These are phyloP conservation scores for Ustilago crameri DNA, from an alignment of 1,284 basidiomycete genomes.

Conservation along the genomic window DNA sequence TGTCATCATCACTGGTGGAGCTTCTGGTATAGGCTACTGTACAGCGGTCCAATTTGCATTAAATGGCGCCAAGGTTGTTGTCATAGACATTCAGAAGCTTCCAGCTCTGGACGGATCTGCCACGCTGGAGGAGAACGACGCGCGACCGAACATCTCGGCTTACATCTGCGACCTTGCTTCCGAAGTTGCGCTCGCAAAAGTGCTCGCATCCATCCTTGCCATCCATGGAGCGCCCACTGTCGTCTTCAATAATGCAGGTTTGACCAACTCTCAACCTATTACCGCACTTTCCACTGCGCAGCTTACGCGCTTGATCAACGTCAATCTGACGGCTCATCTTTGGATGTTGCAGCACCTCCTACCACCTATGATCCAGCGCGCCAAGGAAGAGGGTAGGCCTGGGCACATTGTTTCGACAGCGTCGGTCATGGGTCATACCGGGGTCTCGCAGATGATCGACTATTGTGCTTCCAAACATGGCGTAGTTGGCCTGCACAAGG, in stretches of 20 bases:
- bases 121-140: not conserved
- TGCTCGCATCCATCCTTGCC: conserved; percentile 26
- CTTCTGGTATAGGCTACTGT: conserved; percentile 86
- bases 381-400: conserved; percentile 71
- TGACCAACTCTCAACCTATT: conserved; percentile 87
- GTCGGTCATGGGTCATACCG: conserved; percentile 81
- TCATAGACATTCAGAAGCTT: conserved; percentile 74
- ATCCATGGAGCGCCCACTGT: conserved; percentile 73
- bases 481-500: conserved; percentile 64
- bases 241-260: conserved; percentile 94
- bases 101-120: not conserved
- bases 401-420: conserved; percentile 82
- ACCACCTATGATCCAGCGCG: conserved; percentile 78
- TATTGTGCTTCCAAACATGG: conserved; percentile 67
- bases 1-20: conserved; percentile 71
- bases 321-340: conserved; percentile 88
- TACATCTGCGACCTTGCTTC: conserved; percentile 56
- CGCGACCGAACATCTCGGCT: conserved; percentile 35
- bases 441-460: conserved; percentile 77
- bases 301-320: conserved; percentile 78
- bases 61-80: conserved; percentile 82
- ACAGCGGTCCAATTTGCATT: conserved; percentile 84
- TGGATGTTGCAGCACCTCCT: conserved; percentile 92
- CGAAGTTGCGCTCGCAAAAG: conserved; percentile 40
- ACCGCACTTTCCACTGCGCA: conserved; percentile 82